Conservation (phyloP, 495 filamentous ascomycete species). For the Trichoderma reesei region DNA sequence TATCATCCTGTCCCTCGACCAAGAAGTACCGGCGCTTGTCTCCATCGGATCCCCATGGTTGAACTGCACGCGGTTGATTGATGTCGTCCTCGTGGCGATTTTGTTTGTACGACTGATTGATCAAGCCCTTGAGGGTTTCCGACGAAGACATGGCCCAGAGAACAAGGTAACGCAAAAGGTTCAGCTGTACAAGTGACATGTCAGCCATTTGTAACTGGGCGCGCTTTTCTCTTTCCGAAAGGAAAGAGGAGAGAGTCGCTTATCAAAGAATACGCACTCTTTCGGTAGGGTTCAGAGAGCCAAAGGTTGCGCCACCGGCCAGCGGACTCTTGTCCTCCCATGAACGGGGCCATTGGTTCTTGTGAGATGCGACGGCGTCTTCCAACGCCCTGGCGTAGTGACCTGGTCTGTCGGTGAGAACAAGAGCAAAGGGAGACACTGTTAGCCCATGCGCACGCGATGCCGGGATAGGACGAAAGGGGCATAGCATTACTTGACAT, state of each 20-base stretch:
- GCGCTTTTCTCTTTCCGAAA: background rate
- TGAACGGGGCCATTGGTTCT: constrained; percentile 75
- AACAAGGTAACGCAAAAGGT: constrained; percentile 68
- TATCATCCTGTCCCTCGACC: constrained; percentile 90
- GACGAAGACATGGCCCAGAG: constrained; percentile 88
- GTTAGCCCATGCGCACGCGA: constrained; percentile 11
- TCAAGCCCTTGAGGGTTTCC: constrained; percentile 65
- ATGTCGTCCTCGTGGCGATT: constrained; percentile 81
- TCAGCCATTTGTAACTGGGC: background rate
- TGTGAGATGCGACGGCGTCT: constrained; percentile 80
- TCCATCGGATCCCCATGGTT: constrained; percentile 88
- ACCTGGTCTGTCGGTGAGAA: constrained; percentile 45
- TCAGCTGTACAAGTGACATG: constrained; percentile 47
- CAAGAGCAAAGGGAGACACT: background rate
- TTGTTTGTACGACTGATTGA: constrained; percentile 86
- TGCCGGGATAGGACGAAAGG: background rate
- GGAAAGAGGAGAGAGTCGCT: background rate
- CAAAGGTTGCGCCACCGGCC: constrained; percentile 65
- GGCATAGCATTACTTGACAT: constrained; percentile 75
- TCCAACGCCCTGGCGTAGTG: constrained; percentile 90
- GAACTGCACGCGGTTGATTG: constrained; percentile 86
- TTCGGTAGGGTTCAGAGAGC: constrained; percentile 66
- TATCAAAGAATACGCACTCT: constrained; percentile 50
- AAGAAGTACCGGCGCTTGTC: constrained; percentile 88
- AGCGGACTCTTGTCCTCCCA: constrained; percentile 86